Conservation (phyloP, 73 alveolate genomes). For the Urostyla sp. region DNA sequence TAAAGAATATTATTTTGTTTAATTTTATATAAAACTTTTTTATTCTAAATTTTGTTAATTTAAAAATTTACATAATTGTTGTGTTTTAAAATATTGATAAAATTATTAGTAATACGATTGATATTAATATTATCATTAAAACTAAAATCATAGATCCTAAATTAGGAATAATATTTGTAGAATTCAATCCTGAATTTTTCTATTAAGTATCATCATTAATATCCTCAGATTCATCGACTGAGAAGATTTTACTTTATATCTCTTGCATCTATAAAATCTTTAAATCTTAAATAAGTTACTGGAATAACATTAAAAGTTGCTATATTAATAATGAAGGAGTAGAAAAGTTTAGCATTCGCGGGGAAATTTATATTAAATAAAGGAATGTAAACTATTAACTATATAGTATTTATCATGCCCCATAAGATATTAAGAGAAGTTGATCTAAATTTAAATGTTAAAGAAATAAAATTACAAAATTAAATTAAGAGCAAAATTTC, state of each 20-base stretch:
- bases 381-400: conserved; percentile 42
- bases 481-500: conserved; percentile 24
- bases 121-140: not conserved
- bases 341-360: conserved; percentile 34
- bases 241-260: not conserved
- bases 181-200: not conserved
- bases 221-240: not conserved
- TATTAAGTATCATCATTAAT: not conserved
- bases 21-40: not conserved
- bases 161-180: not conserved
- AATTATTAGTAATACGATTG: not conserved
- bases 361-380: conserved; percentile 40
- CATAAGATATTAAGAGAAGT: conserved; percentile 26
- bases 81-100: not conserved
- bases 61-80: not conserved
- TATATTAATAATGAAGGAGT: conserved; percentile 16
- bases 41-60: not conserved
- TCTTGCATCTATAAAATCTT: not conserved
- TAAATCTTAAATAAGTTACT: not conserved
- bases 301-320: conserved; percentile 48
- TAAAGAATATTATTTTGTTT: not conserved
- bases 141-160: conserved; percentile 24
- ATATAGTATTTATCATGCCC: conserved; percentile 48
- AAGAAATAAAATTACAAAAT: conserved; percentile 1
- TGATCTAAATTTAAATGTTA: not conserved